phyloP scores from a whole-genome alignment of 371 early-diverging fungal genomes.

The Mortierella sp. region DNA sequence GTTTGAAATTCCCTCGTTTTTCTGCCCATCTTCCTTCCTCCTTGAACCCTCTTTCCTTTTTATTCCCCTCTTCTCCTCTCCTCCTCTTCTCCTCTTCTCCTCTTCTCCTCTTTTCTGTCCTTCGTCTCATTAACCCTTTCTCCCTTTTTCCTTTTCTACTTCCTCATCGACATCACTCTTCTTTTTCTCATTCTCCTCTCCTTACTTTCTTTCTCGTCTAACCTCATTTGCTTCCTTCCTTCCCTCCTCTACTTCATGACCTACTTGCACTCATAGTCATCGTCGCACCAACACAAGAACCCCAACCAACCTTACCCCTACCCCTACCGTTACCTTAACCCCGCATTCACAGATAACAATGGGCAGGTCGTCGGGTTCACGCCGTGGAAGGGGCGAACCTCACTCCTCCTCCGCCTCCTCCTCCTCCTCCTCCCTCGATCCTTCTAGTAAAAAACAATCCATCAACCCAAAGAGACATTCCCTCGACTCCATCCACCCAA shows the following conservation, averaged over 20 bases:
- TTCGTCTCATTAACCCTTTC: not conserved
- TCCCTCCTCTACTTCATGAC: not conserved
- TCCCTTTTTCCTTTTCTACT: not conserved
- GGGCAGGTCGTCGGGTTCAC: conserved; percentile 2
- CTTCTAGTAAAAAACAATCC: not conserved
- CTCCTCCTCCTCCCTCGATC: not conserved
- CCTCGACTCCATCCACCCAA: conserved; percentile 25
- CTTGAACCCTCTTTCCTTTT: not conserved
- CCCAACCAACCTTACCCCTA: not conserved
- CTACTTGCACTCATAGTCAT: not conserved
- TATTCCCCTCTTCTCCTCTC: not conserved
- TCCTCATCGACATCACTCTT: not conserved
- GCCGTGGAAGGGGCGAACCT: conserved; percentile 2
- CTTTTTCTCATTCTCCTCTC: not conserved
- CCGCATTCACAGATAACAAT: not conserved
- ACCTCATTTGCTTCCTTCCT: not conserved
- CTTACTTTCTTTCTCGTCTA: not conserved
- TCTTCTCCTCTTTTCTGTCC: not conserved
- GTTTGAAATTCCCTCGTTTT: not conserved
- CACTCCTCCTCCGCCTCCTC: conserved; percentile 13
- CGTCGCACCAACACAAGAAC: not conserved
- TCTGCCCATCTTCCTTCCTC: not conserved
- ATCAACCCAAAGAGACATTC: conserved; percentile 38
- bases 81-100: not conserved
- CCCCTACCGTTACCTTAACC: not conserved